Conservation (phyloP, 2,329 filamentous ascomycete genomes). For the Hymenoscyphus infarciens region DNA sequence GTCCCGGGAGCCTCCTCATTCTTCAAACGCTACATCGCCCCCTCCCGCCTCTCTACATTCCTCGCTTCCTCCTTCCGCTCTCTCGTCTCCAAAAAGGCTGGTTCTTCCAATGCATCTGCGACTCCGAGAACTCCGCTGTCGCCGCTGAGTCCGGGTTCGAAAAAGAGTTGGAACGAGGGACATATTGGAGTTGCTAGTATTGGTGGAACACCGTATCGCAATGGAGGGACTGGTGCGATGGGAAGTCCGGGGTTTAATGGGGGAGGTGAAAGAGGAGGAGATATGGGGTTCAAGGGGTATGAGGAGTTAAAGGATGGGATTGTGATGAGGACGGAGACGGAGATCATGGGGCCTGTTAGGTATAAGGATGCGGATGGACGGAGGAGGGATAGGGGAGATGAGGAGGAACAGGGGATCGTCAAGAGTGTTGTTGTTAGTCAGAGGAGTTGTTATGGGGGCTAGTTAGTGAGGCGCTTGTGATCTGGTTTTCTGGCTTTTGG, state of each 20-base stretch:
- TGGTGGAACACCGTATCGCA: neutral
- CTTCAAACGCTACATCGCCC: constrained; percentile 9
- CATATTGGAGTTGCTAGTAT: neutral
- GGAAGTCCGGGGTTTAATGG: neutral
- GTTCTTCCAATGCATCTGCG: neutral
- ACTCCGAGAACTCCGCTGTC: neutral
- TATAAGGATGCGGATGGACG: neutral
- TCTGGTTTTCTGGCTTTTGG: no score
- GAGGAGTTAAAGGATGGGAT: neutral
- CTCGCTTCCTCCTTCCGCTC: neutral
- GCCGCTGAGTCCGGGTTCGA: neutral
- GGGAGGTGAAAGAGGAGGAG: neutral
- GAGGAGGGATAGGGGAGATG: neutral
- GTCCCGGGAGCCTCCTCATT: constrained; percentile 13
- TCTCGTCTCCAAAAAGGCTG: neutral
- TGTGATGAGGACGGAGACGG: neutral
- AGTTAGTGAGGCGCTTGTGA: no score
- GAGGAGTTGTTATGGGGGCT: no score
- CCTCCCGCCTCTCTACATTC: neutral
- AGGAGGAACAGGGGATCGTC: no score
- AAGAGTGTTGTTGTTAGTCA: no score
- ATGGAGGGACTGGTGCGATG: neutral
- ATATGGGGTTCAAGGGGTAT: neutral
- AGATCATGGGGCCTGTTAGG: neutral
- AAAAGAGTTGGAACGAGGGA: neutral